Base-by-base conservation (phyloP, 768 basidiomycete species). In the Hortiboletus campestris region DNA sequence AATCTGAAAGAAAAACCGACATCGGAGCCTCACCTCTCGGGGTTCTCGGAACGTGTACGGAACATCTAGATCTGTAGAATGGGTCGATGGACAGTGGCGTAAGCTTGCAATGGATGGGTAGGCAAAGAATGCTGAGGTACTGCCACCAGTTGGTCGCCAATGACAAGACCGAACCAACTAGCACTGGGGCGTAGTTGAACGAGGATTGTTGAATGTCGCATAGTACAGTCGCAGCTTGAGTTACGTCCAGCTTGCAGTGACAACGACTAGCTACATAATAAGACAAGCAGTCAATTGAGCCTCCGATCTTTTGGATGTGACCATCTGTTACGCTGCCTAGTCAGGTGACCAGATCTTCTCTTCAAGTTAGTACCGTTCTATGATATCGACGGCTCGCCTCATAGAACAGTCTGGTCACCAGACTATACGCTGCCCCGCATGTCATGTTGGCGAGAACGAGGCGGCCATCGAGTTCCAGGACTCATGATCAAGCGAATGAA, bases 171-270 rank as follows among this genome's bases (percentile, higher is more conserved):
- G 28, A 34, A 32, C 35, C 20, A 39, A 36, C 22, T 32, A 20
- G 57, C 13, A n/a, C 28, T 31, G 38, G 41, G 46, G 20, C 36
- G 32, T 42, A 35, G 41, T 25, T 25, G 25, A 35, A 39, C 51
- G 31, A 19, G 35, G 20, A 4, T 40, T 19, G 53, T 35, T 29
- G 32, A 49, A 46, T 8, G 56, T 48, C 19, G 48, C 20, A 28
- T 53, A 41, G 44, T 34, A 10, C 42, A 19, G 39, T 44, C 25
- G 34, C 10, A 12, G 22, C n/a, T 2, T 12, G 53, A 20, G 25
- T 65, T 61, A 67, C 62, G 58, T 67, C 46, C 32, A 17, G 4
- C n/a, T 29, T 28, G 55, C 43, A 19, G 32, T 38, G 22, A 47
- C 20, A 51, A 25, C 31, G 46, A 40, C 42, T 50, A 50, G 49